phyloP scores from a whole-genome alignment of 2,329 filamentous ascomycete species.

The Fusarium neocosmosporiellum region DNA sequence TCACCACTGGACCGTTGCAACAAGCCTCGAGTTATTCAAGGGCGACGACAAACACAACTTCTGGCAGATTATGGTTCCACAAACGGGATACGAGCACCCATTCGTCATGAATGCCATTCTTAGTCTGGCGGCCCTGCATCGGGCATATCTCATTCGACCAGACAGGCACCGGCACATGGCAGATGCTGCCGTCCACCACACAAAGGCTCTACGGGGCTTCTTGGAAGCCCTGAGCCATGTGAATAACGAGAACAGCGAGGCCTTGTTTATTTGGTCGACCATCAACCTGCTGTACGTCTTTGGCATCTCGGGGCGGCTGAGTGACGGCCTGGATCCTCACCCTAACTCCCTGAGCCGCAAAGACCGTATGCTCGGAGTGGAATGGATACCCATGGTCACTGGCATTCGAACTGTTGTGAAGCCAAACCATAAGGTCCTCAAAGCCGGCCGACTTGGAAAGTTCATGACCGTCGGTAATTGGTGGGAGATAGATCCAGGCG shows the following conservation, averaged over 20 bases:
- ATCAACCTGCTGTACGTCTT: neutral
- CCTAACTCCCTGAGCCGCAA: neutral
- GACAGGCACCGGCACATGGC: neutral
- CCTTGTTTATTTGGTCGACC: neutral
- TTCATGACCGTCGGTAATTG: neutral
- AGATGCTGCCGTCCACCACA: neutral
- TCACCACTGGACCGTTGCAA: neutral
- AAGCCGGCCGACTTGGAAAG: neutral
- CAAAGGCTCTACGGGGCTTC: neutral
- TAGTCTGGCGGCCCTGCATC: neutral
- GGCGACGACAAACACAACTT: neutral
- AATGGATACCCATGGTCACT: neutral
- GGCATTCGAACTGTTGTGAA: neutral
- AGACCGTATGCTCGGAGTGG: neutral
- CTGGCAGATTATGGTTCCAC: neutral
- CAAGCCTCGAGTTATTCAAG: neutral
- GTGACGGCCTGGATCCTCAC: neutral
- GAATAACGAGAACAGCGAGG: neutral
- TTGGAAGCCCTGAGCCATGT: neutral
- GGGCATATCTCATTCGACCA: neutral
- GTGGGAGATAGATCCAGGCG: neutral
- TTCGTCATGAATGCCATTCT: neutral
- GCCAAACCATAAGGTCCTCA: neutral
- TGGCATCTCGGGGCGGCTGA: neutral
- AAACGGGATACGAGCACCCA: neutral